Base-by-base conservation (phyloP, 768 basidiomycete species). In the Terana coerulea region DNA sequence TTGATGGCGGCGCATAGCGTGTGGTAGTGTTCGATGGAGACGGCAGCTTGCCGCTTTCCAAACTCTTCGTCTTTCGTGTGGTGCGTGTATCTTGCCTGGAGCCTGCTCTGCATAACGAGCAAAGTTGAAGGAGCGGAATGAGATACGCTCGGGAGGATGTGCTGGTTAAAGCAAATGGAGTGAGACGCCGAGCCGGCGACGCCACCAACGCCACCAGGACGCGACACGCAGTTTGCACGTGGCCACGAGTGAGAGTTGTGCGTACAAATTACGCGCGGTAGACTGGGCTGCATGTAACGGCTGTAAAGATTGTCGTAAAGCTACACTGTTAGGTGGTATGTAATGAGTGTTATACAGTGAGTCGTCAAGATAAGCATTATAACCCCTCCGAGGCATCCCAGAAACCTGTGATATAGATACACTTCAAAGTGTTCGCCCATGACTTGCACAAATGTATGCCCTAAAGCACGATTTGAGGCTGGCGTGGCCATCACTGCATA, bases 1-100 rank as follows among this genome's bases (percentile, higher is more conserved):
- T 44, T 28, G 26, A 51, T 14, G 8, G 54, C 54, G 1, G 54
- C 54, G 45, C 54, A 42, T 1, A 55, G 49, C 17, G 51, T 41
- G 30, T 55, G 49, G 26, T 44, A 47, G 5, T 36, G 19, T n/a
- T 34, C 29, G 10, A 25, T 19, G 22, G 53, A 17, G 17, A 44
- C 1, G 11, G 26, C 47, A 22, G 8, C 19, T 25, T 49, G 47
- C n/a, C 19, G 10, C 22, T 50, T 29, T 11, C 53, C 46, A n/a
- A 21, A 47, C 43, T 46, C 30, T 8, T 22, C 21, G 2, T 7
- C 28, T 21, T 8, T 10, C 19, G 21, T 33, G n/a, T 46, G 28
- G 15, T 22, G 14, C 5, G 19, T 17, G 47, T 49, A 7, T 26
- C 22, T 3, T 49, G 47, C 5, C 15, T 25, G 25, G 31, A 49